Conservation (phyloP, 768 basidiomycete species). For the Cubamyces sp. region DNA sequence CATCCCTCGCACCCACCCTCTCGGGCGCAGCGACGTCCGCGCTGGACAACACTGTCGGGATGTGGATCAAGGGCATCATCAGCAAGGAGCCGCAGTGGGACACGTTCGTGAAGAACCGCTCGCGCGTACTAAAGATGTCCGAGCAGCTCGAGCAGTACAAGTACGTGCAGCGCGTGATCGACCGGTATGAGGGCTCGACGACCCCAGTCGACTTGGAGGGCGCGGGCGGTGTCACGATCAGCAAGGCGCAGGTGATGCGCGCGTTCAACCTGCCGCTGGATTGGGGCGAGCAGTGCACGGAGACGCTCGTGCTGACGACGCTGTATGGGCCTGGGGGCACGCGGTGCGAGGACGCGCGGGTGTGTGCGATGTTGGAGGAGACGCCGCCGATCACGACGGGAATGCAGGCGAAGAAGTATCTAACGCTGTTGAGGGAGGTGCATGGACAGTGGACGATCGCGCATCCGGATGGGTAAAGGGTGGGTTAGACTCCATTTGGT, state of each 20-base stretch:
- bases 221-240: slow-evolving; percentile 42
- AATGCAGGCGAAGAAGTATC: slow-evolving; percentile 53
- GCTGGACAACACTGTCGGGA: slow-evolving; percentile 45
- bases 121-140: slow-evolving; percentile 28
- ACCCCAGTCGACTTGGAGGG: slow-evolving; percentile 47
- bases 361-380: slow-evolving; percentile 56
- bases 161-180: slow-evolving; percentile 55
- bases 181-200: slow-evolving; percentile 46
- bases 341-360: slow-evolving; percentile 50
- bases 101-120: slow-evolving; percentile 50
- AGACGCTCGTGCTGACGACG: slow-evolving; percentile 52
- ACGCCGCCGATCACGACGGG: slow-evolving; percentile 43
- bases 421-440: slow-evolving; percentile 51
- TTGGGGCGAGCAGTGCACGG: slow-evolving; percentile 53
- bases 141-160: slow-evolving; percentile 47
- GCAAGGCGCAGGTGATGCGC: slow-evolving; percentile 54
- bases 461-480: slow-evolving; percentile 26
- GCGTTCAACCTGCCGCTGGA: slow-evolving; percentile 50
- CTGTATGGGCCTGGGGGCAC: slow-evolving; percentile 62
- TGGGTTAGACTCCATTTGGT: not conserved
- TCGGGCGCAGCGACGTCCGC: slow-evolving; percentile 36
- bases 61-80: slow-evolving; percentile 48
- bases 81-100: slow-evolving; percentile 49
- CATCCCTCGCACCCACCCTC: slow-evolving; percentile 14
- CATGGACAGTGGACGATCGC: slow-evolving; percentile 50